Percentiles rank a stretch among this genome's conserved stretches.
These are phyloP conservation scores for Exophiala spinifera DNA, from an alignment of 2,329 filamentous ascomycete genomes.

Conservation along the genomic window DNA sequence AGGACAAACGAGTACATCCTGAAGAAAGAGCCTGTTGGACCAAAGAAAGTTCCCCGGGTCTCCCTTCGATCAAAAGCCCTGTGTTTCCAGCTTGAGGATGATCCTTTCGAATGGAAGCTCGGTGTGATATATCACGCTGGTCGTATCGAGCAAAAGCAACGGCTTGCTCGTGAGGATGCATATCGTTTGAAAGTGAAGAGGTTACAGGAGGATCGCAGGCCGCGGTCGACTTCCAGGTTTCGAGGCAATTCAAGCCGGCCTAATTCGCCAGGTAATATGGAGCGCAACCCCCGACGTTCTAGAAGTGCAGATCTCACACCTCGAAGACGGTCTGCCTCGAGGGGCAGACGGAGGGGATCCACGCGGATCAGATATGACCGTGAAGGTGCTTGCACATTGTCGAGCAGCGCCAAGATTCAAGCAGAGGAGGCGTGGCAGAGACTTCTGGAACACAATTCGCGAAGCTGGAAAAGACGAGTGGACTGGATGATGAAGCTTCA, in stretches of 20 bases:
- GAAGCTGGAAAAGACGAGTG: conserved; percentile 90
- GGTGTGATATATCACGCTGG: conserved; percentile 91
- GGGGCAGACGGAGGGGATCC: conserved; percentile 34
- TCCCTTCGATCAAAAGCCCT: conserved; percentile 78
- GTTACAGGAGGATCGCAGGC: conserved; percentile 65
- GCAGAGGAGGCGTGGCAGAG: conserved; percentile 72
- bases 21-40: conserved; percentile 77
- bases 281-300: conserved; percentile 35
- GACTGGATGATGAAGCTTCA: conserved; percentile 70
- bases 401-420: conserved; percentile 67
- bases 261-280: conserved; percentile 34
- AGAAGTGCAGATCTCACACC: conserved; percentile 54
- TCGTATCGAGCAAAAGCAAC: conserved; percentile 82
- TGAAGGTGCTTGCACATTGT: conserved; percentile 70
- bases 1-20: conserved; percentile 85
- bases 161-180: conserved; percentile 83
- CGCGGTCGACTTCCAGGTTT: conserved; percentile 49
- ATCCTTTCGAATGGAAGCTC: conserved; percentile 95
- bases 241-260: conserved; percentile 53
- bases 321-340: conserved; percentile 33
- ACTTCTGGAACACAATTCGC: conserved; percentile 76
- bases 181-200: conserved; percentile 85
- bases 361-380: conserved; percentile 66
- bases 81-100: conserved; percentile 90
- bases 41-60: conserved; percentile 82